Percentiles rank a stretch among this genome's conserved stretches.
Conservation (phyloP, 2,329 filamentous ascomycete genomes). For the Apiospora hydei region DNA sequence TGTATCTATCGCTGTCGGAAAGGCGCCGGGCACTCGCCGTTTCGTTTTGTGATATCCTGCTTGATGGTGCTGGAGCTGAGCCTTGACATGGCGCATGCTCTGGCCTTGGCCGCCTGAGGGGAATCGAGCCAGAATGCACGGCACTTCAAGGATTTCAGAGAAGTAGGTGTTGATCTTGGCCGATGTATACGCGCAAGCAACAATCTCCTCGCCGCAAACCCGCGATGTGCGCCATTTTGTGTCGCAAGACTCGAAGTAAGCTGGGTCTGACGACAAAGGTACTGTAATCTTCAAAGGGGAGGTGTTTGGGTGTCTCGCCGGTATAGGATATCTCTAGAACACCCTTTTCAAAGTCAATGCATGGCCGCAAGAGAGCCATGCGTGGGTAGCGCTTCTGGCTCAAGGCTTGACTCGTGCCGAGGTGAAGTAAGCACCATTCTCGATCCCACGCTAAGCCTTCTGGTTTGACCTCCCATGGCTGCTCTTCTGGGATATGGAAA, state of each 20-base stretch:
- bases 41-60: conserved; percentile 32
- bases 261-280: conserved; percentile 74
- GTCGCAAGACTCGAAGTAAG: conserved; percentile 55
- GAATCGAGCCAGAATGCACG: conserved; percentile 85
- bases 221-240: conserved; percentile 58
- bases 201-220: conserved; percentile 84
- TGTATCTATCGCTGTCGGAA: conserved; percentile 57
- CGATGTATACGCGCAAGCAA: conserved; percentile 74
- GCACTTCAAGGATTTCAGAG: conserved; percentile 74
- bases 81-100: conserved; percentile 74
- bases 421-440: conserved; percentile 94
- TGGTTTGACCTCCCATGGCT: conserved; percentile 76
- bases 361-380: conserved; percentile 85
- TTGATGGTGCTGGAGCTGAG: conserved; percentile 69
- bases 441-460: conserved; percentile 94
- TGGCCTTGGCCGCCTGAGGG: conserved; percentile 69
- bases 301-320: conserved; percentile 39
- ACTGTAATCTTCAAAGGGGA: conserved; percentile 53
- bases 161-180: conserved; percentile 77
- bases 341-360: conserved; percentile 73
- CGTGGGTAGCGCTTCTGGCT: conserved; percentile 88
- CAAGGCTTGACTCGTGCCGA: conserved; percentile 82
- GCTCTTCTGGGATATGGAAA: conserved; percentile 70
- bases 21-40: conserved; percentile 58
- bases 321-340: conserved; percentile 67